Evolutionary conservation across 2,329 filamentous ascomycete genomes (phyloP).

Genomic region (Botrytis medusae): DNA sequence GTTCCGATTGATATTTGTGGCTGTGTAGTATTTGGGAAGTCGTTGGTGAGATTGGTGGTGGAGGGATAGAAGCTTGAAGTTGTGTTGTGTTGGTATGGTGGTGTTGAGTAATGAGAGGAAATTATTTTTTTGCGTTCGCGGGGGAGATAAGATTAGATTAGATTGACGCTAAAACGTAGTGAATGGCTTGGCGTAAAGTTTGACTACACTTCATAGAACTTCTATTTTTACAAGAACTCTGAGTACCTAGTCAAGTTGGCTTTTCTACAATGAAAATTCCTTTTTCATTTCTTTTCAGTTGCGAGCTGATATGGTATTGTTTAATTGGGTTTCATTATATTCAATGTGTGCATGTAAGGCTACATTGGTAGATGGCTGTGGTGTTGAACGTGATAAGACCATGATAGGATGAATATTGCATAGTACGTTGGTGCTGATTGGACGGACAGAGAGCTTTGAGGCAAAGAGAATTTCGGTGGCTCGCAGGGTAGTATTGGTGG

Average conservation of each 20-base stretch:
- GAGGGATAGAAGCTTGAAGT: neutral
- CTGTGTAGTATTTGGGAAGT: neutral
- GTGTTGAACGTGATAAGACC: neutral
- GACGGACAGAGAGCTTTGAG: too few relatives aligned
- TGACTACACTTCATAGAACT: neutral
- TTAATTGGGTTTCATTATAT: neutral
- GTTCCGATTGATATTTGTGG: too few relatives aligned
- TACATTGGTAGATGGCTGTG: neutral
- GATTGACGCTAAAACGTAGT: neutral
- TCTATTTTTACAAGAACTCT: neutral
- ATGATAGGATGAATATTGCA: neutral
- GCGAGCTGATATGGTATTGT: neutral
- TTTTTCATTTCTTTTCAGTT: neutral
- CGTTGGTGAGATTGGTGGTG: neutral
- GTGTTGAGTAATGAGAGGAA: neutral
- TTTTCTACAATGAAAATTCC: neutral
- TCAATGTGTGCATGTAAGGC: neutral
- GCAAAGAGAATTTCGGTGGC: too few relatives aligned
- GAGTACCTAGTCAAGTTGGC: neutral
- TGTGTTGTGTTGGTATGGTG: neutral
- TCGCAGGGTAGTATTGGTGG: too few relatives aligned
- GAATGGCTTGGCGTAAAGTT: neutral
- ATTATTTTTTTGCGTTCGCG: slow-evolving; percentile 15
- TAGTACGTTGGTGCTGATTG: too few relatives aligned
- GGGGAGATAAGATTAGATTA: slow-evolving; percentile 20